These are phyloP conservation scores for Chaetomium globosum DNA, from an alignment of 2,329 filamentous ascomycete genomes.

Conservation along the genomic window DNA sequence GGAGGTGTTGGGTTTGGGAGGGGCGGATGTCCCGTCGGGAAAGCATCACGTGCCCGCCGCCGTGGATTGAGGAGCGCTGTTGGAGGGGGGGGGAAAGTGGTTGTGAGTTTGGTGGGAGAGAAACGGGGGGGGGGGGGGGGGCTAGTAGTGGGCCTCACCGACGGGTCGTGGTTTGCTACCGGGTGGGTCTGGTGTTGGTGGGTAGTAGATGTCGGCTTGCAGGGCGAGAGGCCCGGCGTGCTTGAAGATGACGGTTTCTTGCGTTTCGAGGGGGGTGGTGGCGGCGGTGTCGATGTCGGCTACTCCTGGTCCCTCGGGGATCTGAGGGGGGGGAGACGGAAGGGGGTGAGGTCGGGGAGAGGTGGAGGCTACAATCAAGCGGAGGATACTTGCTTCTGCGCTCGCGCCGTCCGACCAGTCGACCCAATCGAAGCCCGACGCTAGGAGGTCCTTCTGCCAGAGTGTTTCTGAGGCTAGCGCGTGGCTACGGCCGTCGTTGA, in stretches of 20 bases:
- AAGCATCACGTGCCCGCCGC: conserved; percentile 48
- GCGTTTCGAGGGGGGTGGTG: background rate
- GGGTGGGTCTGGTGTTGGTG: conserved; percentile 19
- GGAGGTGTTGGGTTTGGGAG: conserved; percentile 44
- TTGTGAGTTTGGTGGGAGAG: too few species aligned
- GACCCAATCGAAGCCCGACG: conserved; percentile 38
- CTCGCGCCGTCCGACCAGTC: conserved; percentile 40
- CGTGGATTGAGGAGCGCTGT: conserved; percentile 48
- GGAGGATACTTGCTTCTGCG: conserved; percentile 35
- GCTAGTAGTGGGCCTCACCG: background rate
- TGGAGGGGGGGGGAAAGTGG: too few species aligned
- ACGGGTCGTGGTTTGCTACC: background rate
- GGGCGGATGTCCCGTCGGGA: conserved; percentile 45
- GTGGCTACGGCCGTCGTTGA: conserved; percentile 39
- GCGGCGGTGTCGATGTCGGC: too few species aligned
- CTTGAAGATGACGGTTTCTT: conserved; percentile 36
- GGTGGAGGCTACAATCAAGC: background rate
- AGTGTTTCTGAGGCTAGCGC: conserved; percentile 26
- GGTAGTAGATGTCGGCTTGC: conserved; percentile 44
- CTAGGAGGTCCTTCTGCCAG: conserved; percentile 38
- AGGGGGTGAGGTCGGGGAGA: background rate
- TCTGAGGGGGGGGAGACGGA: background rate
- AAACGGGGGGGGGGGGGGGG: too few species aligned
- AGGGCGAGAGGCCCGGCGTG: conserved; percentile 29
- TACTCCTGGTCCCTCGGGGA: too few species aligned